Percentiles rank a stretch among this genome's conserved stretches.
These are phyloP conservation scores for Dacryopinax primogenitus DNA, from an alignment of 768 basidiomycete species.

Conservation along the genomic window DNA sequence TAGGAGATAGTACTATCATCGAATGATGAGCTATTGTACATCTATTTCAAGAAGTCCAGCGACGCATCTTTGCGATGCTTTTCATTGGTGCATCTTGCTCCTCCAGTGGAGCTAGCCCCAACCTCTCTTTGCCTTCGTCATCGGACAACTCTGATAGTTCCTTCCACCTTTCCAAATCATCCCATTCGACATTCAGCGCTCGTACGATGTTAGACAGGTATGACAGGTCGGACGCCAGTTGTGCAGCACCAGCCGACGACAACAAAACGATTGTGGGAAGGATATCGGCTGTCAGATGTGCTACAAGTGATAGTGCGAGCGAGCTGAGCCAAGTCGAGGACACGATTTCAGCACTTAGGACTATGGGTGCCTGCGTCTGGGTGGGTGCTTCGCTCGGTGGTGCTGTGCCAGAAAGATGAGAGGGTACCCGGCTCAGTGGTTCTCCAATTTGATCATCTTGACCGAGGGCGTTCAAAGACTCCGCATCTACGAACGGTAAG, in stretches of 20 bases:
- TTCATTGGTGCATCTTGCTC: conserved; percentile 7
- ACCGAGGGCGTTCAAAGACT: conserved; percentile 23
- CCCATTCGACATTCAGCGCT: conserved; percentile 78
- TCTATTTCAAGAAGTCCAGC: background rate
- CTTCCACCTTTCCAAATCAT: conserved; percentile 69
- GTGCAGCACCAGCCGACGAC: conserved; percentile 56
- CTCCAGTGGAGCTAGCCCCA: background rate
- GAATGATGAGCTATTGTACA: background rate
- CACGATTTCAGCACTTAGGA: conserved; percentile 61
- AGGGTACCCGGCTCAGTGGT: background rate
- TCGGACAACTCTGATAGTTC: conserved; percentile 46
- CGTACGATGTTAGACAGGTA: conserved; percentile 84
- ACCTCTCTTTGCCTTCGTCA: conserved; percentile 29
- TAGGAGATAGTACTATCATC: background rate
- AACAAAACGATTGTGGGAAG: conserved; percentile 61
- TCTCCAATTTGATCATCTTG: background rate
- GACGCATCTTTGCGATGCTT: background rate
- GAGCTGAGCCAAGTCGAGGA: conserved; percentile 87
- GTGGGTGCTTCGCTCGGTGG: background rate
- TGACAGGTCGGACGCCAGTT: conserved; percentile 73
- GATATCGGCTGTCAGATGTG: conserved; percentile 53
- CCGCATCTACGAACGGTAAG: conserved; percentile 54
- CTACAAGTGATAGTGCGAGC: conserved; percentile 66
- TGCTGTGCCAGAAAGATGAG: conserved; percentile 8
- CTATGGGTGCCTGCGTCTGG: conserved; percentile 11